Percentiles rank a stretch among this genome's conserved stretches.
Conservation (phyloP, 306 rosid genomes). For the Purshia tridentata region DNA sequence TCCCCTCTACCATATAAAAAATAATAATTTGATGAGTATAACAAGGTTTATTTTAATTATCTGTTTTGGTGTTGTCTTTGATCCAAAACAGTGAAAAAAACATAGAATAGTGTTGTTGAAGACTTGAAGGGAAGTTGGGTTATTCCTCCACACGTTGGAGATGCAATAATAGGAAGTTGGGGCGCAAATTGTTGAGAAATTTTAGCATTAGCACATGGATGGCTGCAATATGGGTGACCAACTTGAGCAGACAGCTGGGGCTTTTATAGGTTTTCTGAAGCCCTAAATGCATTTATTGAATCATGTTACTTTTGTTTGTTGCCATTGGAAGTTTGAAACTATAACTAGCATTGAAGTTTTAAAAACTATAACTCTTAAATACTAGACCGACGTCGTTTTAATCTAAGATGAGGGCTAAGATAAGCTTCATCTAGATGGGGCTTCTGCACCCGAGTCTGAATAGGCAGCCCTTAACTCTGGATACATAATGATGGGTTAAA, state of each 20-base stretch:
- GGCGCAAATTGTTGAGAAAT: background rate
- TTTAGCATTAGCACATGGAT: slow-evolving; percentile 14
- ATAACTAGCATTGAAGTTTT: background rate
- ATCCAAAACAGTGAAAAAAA: background rate
- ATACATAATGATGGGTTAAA: no score
- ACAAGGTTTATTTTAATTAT: background rate
- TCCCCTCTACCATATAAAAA: no score
- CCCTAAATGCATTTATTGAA: background rate
- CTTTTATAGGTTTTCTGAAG: background rate
- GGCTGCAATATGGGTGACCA: slow-evolving; percentile 2
- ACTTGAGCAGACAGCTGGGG: slow-evolving; percentile 3
- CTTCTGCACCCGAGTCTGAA: no score
- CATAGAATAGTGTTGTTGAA: background rate
- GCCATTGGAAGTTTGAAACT: background rate
- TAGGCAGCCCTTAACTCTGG: no score
- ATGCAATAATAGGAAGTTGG: slow-evolving; percentile 1
- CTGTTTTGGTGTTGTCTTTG: background rate
- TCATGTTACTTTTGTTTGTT: background rate
- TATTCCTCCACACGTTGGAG: background rate
- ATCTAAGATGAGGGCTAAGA: no score
- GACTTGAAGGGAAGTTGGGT: no score
- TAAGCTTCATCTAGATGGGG: no score
- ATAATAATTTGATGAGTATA: no score
- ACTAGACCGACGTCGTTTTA: no score
- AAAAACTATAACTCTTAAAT: no score